Percentiles rank a stretch among this genome's conserved stretches.
phyloP scores from a whole-genome alignment of 148 eudicot species.

The Cornus suecica region DNA sequence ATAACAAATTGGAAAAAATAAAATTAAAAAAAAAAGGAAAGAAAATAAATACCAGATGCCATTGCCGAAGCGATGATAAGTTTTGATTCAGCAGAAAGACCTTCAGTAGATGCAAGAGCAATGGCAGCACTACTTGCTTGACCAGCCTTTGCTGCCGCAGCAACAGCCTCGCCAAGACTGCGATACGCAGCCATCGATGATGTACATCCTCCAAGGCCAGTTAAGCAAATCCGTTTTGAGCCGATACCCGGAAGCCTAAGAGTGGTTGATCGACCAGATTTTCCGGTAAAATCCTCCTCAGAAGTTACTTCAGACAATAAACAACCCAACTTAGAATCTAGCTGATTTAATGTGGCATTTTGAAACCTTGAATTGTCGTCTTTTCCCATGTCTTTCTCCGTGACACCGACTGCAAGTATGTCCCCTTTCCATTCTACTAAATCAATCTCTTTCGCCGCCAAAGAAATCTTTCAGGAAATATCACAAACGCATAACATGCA shows the following conservation, averaged over 20 bases:
- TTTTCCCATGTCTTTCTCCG: conserved; percentile 81
- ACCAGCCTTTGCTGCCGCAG: conserved; percentile 68
- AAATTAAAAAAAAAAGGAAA: neutral
- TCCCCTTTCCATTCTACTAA: conserved; percentile 92
- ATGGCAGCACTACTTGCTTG: conserved; percentile 72
- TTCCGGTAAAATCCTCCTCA: conserved; percentile 93
- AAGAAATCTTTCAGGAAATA: conserved; percentile 45
- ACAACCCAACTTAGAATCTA: conserved; percentile 71
- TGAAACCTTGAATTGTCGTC: conserved; percentile 63
- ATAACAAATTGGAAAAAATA: no score
- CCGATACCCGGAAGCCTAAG: conserved; percentile 84
- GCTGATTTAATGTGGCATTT: conserved; percentile 54
- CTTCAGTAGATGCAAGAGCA: conserved; percentile 68
- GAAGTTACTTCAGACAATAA: conserved; percentile 66
- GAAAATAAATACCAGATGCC: conserved; percentile 53
- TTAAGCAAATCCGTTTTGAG: conserved; percentile 70
- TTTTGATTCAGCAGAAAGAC: conserved; percentile 55
- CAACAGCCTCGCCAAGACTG: conserved; percentile 81
- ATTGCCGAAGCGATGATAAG: conserved; percentile 65
- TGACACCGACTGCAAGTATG: conserved; percentile 81
- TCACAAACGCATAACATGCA: conserved; percentile 16
- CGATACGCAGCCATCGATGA: conserved; percentile 46
- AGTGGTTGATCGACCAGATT: conserved; percentile 68
- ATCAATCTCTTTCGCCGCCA: conserved; percentile 81
- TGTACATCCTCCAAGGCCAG: conserved; percentile 67